Base-by-base conservation (phyloP, 2,329 filamentous ascomycete genomes). In the Chaetomiaceae sp. region DNA sequence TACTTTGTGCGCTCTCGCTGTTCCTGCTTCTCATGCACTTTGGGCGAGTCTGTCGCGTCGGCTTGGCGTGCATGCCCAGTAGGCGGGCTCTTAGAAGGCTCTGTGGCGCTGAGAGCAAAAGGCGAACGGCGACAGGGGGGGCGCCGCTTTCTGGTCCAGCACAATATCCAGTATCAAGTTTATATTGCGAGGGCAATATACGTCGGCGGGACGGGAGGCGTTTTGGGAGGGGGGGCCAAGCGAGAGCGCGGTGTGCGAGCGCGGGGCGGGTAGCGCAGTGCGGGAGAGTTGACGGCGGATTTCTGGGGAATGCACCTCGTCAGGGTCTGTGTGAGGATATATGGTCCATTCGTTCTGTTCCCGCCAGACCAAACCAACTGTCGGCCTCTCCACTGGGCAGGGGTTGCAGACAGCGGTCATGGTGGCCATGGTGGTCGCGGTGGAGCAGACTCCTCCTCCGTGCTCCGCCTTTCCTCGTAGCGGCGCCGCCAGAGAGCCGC, bases 101-200 rank as follows among this genome's bases (percentile, higher is more conserved):
- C n/a, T n/a, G n/a, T 60, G 55, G 50, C 56, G 54, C 47, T 53
- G 48, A 58, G 47, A 48, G 48, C 50, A 54, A 53, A n/a, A 52
- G 60, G 62, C 60, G 58, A 67, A 66, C 69, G 65, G 63, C 58
- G 62, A 66, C 54, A 27, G 40, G 52, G 48, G n/a, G n/a, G 43
- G 49, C 48, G 54, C 53, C 56, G 57, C 53, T 58, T 58, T 63
- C 55, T 62, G 54, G 60, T 60, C 55, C 61, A 64, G 55, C 51
- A 61, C 61, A 68, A 68, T 68, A 69, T 68, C 58, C 60, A 65
- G 58, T 62, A 62, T 65, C 62, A 63, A 61, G 65, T 57, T 65
- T 67, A 67, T 64, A 69, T 69, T 69, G 66, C 60, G 49, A 56
- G 53, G 53, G 58, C 60, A 68, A 67, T 68, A 66, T 68, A 67